Conservation (phyloP, 345 rosid species). For the Gossypium longicalyx region DNA sequence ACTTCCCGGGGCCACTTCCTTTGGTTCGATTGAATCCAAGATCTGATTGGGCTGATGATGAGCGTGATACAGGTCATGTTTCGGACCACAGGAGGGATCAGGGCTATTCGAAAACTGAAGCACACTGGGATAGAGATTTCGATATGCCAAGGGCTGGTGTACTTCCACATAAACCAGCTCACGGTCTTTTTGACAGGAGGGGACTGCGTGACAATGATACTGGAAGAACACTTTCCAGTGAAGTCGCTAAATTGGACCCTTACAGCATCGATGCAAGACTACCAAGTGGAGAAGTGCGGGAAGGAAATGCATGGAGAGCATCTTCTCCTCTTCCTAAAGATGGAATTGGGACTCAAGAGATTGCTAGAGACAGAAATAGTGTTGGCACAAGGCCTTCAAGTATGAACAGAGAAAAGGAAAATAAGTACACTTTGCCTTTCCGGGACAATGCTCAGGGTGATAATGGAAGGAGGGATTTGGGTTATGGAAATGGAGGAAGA, state of each 20-base stretch:
- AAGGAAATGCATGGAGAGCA: slow-evolving; percentile 67
- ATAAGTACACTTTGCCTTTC: slow-evolving; percentile 34
- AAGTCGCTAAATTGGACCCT: slow-evolving; percentile 43
- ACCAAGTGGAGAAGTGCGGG: slow-evolving; percentile 52
- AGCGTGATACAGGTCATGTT: slow-evolving; percentile 84
- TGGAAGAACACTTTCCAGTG: slow-evolving; percentile 54
- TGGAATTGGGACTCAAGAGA: slow-evolving; percentile 36
- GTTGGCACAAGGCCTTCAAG: slow-evolving; percentile 42
- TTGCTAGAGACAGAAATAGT: slow-evolving; percentile 40
- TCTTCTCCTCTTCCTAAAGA: slow-evolving; percentile 49
- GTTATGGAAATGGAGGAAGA: slow-evolving; percentile 55
- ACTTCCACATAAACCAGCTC: slow-evolving; percentile 57
- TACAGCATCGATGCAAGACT: slow-evolving; percentile 41
- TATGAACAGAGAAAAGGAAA: slow-evolving; percentile 55
- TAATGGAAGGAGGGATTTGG: slow-evolving; percentile 52
- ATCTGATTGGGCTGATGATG: slow-evolving; percentile 99
- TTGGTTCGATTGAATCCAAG: slow-evolving; percentile 73
- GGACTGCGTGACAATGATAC: slow-evolving; percentile 60
- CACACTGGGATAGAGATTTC: slow-evolving; percentile 69
- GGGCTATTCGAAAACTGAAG: slow-evolving; percentile 57
- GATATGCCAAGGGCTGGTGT: slow-evolving; percentile 61
- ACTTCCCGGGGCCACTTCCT: slow-evolving; percentile 64
- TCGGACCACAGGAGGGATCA: slow-evolving; percentile 54
- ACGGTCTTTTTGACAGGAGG: slow-evolving; percentile 47
- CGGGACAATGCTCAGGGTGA: slow-evolving; percentile 48